Conservation (phyloP, 2,329 filamentous ascomycete species). For the Epichloe aotearoae region DNA sequence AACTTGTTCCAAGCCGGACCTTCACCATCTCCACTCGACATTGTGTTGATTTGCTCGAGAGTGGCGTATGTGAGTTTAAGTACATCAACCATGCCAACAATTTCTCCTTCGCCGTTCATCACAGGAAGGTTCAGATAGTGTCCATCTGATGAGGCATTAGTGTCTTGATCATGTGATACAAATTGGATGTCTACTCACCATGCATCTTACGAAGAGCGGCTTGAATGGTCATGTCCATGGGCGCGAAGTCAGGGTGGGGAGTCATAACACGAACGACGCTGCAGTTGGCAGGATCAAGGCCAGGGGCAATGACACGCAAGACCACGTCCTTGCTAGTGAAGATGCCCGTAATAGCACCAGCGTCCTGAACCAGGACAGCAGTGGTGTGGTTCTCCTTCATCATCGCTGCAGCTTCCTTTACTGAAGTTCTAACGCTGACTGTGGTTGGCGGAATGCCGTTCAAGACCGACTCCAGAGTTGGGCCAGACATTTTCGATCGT, state of each 20-base stretch:
- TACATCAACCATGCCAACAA: slow-evolving; percentile 98
- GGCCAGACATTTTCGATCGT: slow-evolving; percentile 92
- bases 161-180: background rate
- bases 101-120: slow-evolving; percentile 94
- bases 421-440: slow-evolving; percentile 88
- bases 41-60: slow-evolving; percentile 93
- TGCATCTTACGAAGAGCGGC: slow-evolving; percentile 98
- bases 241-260: slow-evolving; percentile 94
- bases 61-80: slow-evolving; percentile 97
- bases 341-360: slow-evolving; percentile 94
- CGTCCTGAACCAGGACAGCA: slow-evolving; percentile 88
- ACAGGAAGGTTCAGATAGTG: slow-evolving; percentile 97
- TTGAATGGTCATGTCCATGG: slow-evolving; percentile 98
- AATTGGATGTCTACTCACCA: slow-evolving; percentile 42
- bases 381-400: slow-evolving; percentile 99
- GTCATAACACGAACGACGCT: slow-evolving; percentile 99
- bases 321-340: slow-evolving; percentile 99
- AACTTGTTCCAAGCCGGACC: slow-evolving; percentile 99
- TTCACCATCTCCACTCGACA: slow-evolving; percentile 77
- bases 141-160: slow-evolving; percentile 49
- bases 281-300: slow-evolving; percentile 85
- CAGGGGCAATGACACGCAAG: slow-evolving; percentile 90
- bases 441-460: slow-evolving; percentile 87
- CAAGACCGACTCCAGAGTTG: slow-evolving; percentile 86
- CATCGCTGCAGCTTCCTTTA: slow-evolving; percentile 84